Evolutionary conservation across 202 grass and related monocot genomes (phyloP).

Genomic region (Miscanthus sacchariflorus): DNA sequence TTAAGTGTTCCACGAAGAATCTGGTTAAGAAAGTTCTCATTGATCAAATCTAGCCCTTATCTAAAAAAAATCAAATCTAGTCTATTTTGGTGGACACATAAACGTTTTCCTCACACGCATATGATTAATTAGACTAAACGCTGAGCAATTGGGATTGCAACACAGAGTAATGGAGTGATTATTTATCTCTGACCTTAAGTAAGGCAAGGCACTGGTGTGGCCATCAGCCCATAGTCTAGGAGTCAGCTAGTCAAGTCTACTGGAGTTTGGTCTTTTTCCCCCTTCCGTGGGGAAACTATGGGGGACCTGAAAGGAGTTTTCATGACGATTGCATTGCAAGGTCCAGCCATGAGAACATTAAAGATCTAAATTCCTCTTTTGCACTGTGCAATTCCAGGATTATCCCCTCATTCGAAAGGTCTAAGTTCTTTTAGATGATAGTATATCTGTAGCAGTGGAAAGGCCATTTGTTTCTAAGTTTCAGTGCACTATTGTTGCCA

Average conservation of each 20-base stretch:
- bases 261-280: neutral
- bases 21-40: neutral
- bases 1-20: neutral
- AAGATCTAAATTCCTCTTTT: neutral
- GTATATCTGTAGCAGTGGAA: neutral
- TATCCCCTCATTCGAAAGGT: neutral
- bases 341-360: neutral
- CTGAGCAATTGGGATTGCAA: neutral
- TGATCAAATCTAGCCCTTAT: neutral
- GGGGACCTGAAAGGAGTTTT: neutral
- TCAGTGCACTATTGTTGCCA: neutral
- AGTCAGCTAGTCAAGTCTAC: constrained; percentile 4
- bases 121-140: neutral
- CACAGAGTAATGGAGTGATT: neutral
- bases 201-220: constrained; percentile 3
- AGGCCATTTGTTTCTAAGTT: neutral
- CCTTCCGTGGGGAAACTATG: neutral
- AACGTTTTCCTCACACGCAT: neutral
- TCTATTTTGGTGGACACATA: neutral
- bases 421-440: neutral
- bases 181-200: constrained; percentile 4
- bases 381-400: neutral
- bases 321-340: neutral
- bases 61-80: neutral
- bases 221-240: neutral